Base-by-base conservation (phyloP, 371 early-diverging fungal genomes). In the Haplosporangium sp. region DNA sequence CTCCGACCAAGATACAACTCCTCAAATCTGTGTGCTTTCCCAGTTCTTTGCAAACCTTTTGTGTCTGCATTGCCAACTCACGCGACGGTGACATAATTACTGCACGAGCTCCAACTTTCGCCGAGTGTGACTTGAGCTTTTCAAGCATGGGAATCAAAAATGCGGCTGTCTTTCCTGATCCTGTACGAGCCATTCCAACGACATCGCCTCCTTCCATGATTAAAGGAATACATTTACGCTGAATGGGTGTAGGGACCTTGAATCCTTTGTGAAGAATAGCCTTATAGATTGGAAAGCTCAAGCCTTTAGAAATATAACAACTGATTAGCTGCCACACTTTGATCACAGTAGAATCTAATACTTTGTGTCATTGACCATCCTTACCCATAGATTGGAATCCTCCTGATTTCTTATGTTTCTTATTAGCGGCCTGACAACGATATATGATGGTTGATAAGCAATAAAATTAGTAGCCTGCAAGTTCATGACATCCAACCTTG, bases 221-320 rank as follows among this genome's bases (percentile, higher is more conserved):
- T 61, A 94, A 82, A 19, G 98, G 99, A 63, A 99, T 97, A 52
- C 94, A 89, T 83, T 96, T 97, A 72, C 99, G 92, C 85, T 99
- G 99, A 77, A 99, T 98, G 0, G 99, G 99, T 20, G 99, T 99
- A 34, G 99, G 99, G 13, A 97, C 92, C 74, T 96, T 96, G 87
- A 94, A 98, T 9, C 98, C 98, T 82, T 96, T 96, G 67, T 94
- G 89, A 39, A 92, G 79, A 74, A 97, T 90, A 17, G 96, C 96
- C 61, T 94, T 94, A 85, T 93, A 95, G n/a, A 95, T 77, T 15
- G 89, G 88, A 65, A 88, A 88, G 52, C 92, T 92, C 64, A 96
- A 83, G 62, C 95, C 93, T 91, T 71, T 57, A 3, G 19, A 13
- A 20, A 34, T 48, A 52, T 53, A 27, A 27, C 57, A 27, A 8